Evolutionary conservation across 2,329 filamentous ascomycete species (phyloP).

Genomic region (Camillea tinctor): DNA sequence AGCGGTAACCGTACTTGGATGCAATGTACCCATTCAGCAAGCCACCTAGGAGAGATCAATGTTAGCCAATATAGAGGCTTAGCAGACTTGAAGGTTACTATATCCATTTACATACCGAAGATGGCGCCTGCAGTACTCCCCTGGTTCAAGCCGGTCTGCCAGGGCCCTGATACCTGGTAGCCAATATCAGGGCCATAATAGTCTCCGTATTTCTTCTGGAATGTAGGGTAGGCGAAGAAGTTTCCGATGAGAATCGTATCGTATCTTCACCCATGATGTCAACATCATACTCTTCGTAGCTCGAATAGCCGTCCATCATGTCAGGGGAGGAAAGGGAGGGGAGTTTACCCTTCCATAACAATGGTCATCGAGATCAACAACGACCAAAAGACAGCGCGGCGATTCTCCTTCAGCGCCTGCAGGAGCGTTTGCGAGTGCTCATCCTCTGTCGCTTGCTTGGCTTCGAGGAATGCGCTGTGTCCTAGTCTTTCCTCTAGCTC

Average conservation of each 20-base stretch:
- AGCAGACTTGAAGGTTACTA: neutral
- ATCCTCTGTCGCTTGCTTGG: conserved; percentile 31
- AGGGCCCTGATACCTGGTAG: conserved; percentile 29
- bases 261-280: conserved; percentile 21
- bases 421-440: conserved; percentile 31
- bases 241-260: conserved; percentile 32
- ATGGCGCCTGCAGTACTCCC: conserved; percentile 30
- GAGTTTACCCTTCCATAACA: conserved; percentile 33
- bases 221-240: conserved; percentile 32
- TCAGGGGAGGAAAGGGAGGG: too few species aligned
- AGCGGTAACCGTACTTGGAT: conserved; percentile 29
- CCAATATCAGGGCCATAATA: conserved; percentile 22
- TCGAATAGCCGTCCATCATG: neutral
- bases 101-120: conserved; percentile 23
- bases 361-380: conserved; percentile 33
- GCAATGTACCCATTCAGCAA: conserved; percentile 31
- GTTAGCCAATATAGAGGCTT: neutral
- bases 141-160: conserved; percentile 32
- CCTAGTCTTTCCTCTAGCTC: conserved; percentile 32
- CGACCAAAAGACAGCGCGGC: conserved; percentile 31
- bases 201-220: conserved; percentile 29
- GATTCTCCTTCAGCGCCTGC: conserved; percentile 30
- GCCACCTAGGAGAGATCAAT: conserved; percentile 20
- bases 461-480: conserved; percentile 26
- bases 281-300: neutral